phyloP scores from a whole-genome alignment of 108 stramenopile species.

The Epithemia pelagica region DNA sequence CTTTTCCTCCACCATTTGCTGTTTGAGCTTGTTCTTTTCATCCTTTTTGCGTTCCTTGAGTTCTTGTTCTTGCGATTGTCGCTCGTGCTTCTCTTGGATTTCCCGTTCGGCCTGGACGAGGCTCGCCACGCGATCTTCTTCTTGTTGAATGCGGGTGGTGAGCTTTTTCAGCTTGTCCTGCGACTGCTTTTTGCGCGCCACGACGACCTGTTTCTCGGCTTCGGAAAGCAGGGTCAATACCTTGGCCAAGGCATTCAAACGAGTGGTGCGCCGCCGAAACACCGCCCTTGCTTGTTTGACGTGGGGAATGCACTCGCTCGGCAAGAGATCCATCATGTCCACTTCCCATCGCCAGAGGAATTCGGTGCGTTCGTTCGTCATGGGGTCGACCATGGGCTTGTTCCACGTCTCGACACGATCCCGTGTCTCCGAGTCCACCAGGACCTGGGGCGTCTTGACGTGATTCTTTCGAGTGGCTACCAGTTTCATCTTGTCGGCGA shows the following conservation, averaged over 20 bases:
- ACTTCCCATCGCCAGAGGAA: conserved; percentile 81
- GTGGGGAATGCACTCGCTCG: conserved; percentile 22
- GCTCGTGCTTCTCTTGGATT: conserved; percentile 50
- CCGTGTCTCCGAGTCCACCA: background rate
- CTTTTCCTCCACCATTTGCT: conserved; percentile 39
- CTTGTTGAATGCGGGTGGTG: conserved; percentile 15
- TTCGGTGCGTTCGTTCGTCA: conserved; percentile 25
- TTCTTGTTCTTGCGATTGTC: conserved; percentile 63
- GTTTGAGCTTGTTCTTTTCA: conserved; percentile 36
- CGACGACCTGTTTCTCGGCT: conserved; percentile 18
- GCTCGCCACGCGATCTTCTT: conserved; percentile 25
- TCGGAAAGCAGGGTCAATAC: conserved; percentile 42
- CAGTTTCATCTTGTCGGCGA: conserved; percentile 60
- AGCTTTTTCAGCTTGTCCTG: conserved; percentile 13
- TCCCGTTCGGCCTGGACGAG: conserved; percentile 59
- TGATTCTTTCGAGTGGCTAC: conserved; percentile 58
- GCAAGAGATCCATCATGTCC: conserved; percentile 51
- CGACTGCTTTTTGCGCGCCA: conserved; percentile 1
- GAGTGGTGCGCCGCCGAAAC: conserved; percentile 42
- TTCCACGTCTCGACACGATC: background rate
- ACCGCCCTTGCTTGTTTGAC: conserved; percentile 53
- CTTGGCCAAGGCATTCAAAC: conserved; percentile 36
- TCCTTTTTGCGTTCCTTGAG: conserved; percentile 39
- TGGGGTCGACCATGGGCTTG: background rate
- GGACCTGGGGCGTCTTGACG: conserved; percentile 7